These are phyloP conservation scores for Scolecobasidium constrictum DNA, from an alignment of 2,329 filamentous ascomycete species.

Conservation along the genomic window DNA sequence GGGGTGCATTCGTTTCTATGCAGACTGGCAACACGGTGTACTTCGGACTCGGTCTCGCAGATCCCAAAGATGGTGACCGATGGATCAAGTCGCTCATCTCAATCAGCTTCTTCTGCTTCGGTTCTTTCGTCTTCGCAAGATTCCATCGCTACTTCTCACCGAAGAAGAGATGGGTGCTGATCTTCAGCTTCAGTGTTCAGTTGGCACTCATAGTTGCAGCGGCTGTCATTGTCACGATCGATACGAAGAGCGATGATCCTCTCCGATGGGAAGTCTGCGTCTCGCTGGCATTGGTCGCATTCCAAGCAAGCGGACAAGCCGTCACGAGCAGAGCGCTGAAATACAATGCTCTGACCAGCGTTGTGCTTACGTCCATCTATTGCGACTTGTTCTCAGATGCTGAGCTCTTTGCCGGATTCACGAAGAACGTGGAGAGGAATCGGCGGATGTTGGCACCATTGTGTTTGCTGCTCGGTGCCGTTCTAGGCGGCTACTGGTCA, in stretches of 20 bases:
- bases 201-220: conserved; percentile 29
- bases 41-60: conserved; percentile 60
- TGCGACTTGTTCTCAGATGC: conserved; percentile 67
- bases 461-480: conserved; percentile 41
- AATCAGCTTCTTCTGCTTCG: conserved; percentile 58
- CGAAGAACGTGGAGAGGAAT: conserved; percentile 41
- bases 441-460: conserved; percentile 39
- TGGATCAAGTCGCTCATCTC: conserved; percentile 66
- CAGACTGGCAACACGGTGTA: conserved; percentile 78
- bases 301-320: conserved; percentile 69
- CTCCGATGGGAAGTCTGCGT: conserved; percentile 50
- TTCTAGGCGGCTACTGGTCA: conserved; percentile 44
- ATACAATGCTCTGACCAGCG: conserved; percentile 68
- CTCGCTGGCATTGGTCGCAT: conserved; percentile 59
- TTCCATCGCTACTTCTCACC: conserved; percentile 55
- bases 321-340: conserved; percentile 61
- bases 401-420: conserved; percentile 32
- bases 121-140: conserved; percentile 59
- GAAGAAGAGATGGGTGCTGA: conserved; percentile 54
- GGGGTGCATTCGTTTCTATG: conserved; percentile 76
- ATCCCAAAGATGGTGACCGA: conserved; percentile 38
- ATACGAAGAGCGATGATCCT: conserved; percentile 24
- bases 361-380: conserved; percentile 40
- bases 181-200: conserved; percentile 30
- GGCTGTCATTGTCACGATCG: conserved; percentile 32